These are phyloP conservation scores for Pistacia vera DNA, from an alignment of 345 rosid genomes.

Conservation along the genomic window DNA sequence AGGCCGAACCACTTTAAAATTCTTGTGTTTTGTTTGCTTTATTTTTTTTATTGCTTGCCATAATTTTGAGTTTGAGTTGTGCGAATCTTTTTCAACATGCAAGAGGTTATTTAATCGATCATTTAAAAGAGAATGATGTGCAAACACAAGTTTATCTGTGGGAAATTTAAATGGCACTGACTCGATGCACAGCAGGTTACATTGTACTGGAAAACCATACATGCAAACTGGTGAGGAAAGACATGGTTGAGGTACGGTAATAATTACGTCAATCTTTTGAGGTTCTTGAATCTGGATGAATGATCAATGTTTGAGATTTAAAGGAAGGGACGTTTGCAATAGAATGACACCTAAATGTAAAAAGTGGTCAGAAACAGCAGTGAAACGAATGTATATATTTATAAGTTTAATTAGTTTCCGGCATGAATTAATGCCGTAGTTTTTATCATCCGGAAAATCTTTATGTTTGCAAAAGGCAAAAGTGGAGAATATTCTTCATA, in stretches of 20 bases:
- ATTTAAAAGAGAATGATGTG: neutral
- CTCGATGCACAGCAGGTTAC: neutral
- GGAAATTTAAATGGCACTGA: neutral
- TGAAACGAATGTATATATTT: neutral
- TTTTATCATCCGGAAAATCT: neutral
- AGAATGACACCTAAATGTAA: neutral
- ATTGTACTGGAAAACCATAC: neutral
- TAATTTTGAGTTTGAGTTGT: no score
- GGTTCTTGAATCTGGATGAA: neutral
- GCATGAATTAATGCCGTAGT: conserved; percentile 15
- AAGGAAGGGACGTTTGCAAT: neutral
- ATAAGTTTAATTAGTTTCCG: neutral
- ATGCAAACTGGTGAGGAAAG: neutral
- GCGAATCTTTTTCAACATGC: no score
- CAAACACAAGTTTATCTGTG: neutral
- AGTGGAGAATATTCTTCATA: conserved; percentile 17
- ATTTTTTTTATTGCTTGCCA: no score
- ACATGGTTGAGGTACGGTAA: neutral
- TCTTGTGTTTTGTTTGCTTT: no score
- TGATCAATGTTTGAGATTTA: neutral
- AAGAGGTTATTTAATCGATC: no score
- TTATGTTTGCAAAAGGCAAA: neutral
- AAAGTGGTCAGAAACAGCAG: neutral
- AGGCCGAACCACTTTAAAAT: no score
- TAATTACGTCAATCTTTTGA: neutral